phyloP scores from a whole-genome alignment of 2,329 filamentous ascomycete species.

The Aspergillus neotritici region DNA sequence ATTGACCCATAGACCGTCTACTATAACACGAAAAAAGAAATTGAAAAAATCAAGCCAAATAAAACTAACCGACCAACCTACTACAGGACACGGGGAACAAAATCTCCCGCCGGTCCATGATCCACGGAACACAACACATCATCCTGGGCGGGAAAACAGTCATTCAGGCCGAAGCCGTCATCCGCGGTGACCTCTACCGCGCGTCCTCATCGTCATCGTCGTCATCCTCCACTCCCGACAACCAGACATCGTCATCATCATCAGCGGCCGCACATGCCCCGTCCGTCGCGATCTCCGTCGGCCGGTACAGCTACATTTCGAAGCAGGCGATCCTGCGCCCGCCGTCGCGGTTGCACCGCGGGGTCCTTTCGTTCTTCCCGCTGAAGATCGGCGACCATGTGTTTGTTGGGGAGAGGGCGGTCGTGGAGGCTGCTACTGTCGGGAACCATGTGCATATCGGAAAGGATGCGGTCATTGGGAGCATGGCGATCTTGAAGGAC shows the following conservation, averaged over 20 bases:
- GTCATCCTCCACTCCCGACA: slow-evolving; percentile 29
- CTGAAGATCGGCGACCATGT: slow-evolving; percentile 93
- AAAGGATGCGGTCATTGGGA: slow-evolving; percentile 67
- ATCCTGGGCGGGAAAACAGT: slow-evolving; percentile 94
- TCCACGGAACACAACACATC: slow-evolving; percentile 95
- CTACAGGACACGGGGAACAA: slow-evolving; percentile 93
- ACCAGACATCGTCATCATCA: slow-evolving; percentile 15
- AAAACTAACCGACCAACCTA: slow-evolving; percentile 4
- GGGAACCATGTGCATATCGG: slow-evolving; percentile 85
- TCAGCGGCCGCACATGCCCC: slow-evolving; percentile 27
- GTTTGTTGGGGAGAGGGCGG: slow-evolving; percentile 69
- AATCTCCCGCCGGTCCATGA: slow-evolving; percentile 83
- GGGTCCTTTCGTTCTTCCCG: slow-evolving; percentile 61
- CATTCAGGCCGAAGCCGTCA: slow-evolving; percentile 90
- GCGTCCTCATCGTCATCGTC: slow-evolving; percentile 31
- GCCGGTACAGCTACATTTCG: slow-evolving; percentile 84
- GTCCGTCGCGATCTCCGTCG: slow-evolving; percentile 67
- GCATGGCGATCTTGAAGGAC: slow-evolving; percentile 89
- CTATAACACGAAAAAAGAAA: slow-evolving; percentile 6
- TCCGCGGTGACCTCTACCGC: slow-evolving; percentile 78
- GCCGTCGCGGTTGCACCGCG: slow-evolving; percentile 75
- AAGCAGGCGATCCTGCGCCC: slow-evolving; percentile 73
- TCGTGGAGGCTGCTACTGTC: slow-evolving; percentile 77
- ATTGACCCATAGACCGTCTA: slow-evolving; percentile 15
- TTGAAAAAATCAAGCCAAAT: slow-evolving; percentile 1